Conservation (phyloP, 2,329 filamentous ascomycete genomes). For the Epichloe sp. region DNA sequence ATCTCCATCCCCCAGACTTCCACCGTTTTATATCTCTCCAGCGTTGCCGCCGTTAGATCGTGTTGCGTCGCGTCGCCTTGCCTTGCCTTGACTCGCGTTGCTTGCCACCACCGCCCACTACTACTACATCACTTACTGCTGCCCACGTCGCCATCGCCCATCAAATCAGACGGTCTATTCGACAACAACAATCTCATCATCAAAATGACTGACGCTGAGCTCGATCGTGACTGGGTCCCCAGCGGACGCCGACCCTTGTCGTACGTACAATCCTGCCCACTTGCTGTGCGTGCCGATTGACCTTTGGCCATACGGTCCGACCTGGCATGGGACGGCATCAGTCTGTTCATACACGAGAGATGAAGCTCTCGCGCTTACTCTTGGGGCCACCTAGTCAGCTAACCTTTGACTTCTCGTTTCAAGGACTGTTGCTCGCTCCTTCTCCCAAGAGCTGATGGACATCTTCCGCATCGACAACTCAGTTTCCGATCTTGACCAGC, state of each 20-base stretch:
- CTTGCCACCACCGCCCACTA: neutral
- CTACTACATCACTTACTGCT: neutral
- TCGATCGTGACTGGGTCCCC: slow-evolving; percentile 70
- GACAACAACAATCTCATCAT: slow-evolving; percentile 6
- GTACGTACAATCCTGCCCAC: slow-evolving; percentile 38
- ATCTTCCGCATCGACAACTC: slow-evolving; percentile 80
- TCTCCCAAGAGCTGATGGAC: slow-evolving; percentile 74
- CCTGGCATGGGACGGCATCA: neutral
- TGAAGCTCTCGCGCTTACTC: neutral
- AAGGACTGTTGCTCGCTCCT: slow-evolving; percentile 78
- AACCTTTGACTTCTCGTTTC: neutral
- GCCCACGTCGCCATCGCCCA: neutral
- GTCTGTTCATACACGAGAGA: neutral
- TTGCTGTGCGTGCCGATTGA: neutral
- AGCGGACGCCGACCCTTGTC: slow-evolving; percentile 68
- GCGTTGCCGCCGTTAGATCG: neutral
- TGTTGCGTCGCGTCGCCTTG: too few species aligned
- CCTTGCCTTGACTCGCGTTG: neutral
- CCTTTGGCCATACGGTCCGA: neutral
- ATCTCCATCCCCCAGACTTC: neutral
- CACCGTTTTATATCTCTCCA: neutral
- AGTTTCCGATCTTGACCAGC: slow-evolving; percentile 57
- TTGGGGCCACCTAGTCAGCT: neutral
- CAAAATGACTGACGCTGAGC: slow-evolving; percentile 49
- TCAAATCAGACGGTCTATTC: neutral